Percentiles rank a stretch among this genome's conserved stretches.
Conservation (phyloP, 768 basidiomycete species). For the Paxillus rubicundulus region DNA sequence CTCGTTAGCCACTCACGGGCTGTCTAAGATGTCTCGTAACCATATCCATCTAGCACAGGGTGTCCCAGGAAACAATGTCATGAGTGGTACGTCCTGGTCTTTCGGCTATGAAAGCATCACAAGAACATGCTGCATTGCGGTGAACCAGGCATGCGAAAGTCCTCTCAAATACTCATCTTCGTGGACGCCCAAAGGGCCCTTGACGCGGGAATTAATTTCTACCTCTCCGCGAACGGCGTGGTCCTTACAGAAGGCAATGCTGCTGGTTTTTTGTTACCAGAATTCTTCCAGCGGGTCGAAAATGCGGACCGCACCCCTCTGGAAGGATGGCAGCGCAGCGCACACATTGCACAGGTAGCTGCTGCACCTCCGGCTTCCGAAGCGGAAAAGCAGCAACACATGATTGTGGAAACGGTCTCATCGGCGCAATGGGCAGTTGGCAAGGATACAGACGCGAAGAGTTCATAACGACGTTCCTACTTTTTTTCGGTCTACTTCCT, state of each 20-base stretch:
- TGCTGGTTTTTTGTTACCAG: constrained; percentile 54
- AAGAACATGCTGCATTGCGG: not conserved
- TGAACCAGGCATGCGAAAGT: constrained; percentile 71
- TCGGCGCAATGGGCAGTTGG: not conserved
- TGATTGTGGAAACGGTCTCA: not conserved
- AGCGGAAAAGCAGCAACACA: not conserved
- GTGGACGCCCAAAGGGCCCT: constrained; percentile 72
- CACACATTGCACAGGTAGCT: not conserved
- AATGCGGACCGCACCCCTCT: constrained; percentile 28
- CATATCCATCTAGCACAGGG: constrained; percentile 93
- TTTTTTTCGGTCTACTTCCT: not conserved
- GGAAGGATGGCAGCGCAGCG: constrained; percentile 22
- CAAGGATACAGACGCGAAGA: not conserved
- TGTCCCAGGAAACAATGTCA: constrained; percentile 58
- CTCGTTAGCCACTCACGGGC: constrained; percentile 57
- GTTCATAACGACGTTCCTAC: not conserved
- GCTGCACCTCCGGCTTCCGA: not conserved
- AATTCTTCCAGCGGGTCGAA: constrained; percentile 73
- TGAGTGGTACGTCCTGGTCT: constrained; percentile 61
- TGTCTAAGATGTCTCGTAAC: constrained; percentile 84
- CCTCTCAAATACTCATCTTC: constrained; percentile 78
- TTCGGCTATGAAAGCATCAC: not conserved
- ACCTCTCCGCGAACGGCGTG: constrained; percentile 83
- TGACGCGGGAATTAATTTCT: constrained; percentile 68
- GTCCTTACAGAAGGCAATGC: constrained; percentile 79